Evolutionary conservation across 805 yeast genomes (phyloP).

Genomic region (Candida ascalaphidarum): DNA sequence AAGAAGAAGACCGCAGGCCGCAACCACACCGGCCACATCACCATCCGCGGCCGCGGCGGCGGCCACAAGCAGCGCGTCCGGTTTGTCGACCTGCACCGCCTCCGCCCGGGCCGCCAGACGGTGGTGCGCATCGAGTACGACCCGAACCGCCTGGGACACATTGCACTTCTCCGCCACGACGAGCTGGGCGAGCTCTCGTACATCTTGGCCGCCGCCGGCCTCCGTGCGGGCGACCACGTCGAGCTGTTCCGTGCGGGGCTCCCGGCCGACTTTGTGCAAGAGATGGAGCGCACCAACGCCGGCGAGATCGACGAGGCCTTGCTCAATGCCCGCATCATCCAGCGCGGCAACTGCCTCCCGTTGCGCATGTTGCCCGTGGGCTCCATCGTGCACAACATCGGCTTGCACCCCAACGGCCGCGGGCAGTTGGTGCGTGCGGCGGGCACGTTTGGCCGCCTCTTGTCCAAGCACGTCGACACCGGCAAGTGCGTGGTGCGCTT

Average conservation of each 20-base stretch:
- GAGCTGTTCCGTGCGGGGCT: constrained; percentile 88
- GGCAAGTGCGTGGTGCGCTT: constrained; percentile 70
- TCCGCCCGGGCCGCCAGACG: constrained; percentile 59
- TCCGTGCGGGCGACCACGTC: constrained; percentile 86
- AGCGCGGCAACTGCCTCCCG: constrained; percentile 93
- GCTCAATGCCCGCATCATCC: constrained; percentile 76
- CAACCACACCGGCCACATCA: constrained; percentile 79
- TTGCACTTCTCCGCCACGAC: constrained; percentile 70
- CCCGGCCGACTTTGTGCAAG: constrained; percentile 61
- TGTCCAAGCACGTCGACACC: constrained; percentile 67
- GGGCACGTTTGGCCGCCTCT: constrained; percentile 85
- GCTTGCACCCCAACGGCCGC: constrained; percentile 60
- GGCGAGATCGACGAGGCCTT: constrained; percentile 90
- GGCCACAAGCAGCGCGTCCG: constrained; percentile 89
- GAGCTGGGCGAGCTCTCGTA: constrained; percentile 60
- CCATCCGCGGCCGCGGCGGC: constrained; percentile 94
- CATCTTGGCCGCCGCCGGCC: constrained; percentile 85
- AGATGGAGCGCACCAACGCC: constrained; percentile 57
- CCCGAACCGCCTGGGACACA: constrained; percentile 89
- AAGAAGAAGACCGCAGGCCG: constrained; percentile 77
- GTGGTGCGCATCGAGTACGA: constrained; percentile 91
- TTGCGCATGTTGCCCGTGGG: constrained; percentile 92
- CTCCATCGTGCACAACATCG: constrained; percentile 79
- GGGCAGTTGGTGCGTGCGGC: constrained; percentile 92
- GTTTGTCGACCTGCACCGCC: constrained; percentile 67